A percentile compares a stretch with the other conserved stretches of the same genome.
phyloP scores from a whole-genome alignment of 1,284 basidiomycete species.

The Fomitopsis palustris region DNA sequence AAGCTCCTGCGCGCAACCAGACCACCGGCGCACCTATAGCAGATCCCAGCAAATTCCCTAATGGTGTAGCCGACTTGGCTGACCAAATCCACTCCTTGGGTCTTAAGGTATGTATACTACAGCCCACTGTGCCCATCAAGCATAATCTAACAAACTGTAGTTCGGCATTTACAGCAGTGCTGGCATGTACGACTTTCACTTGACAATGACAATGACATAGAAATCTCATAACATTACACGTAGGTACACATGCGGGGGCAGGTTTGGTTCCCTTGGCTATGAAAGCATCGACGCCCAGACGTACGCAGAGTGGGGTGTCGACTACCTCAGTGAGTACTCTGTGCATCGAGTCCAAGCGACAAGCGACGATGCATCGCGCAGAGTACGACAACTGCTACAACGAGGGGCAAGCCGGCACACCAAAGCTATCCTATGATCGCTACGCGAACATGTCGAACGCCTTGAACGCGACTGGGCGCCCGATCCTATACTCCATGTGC shows the following conservation, averaged over 20 bases:
- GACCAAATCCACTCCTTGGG: slow-evolving; percentile 40
- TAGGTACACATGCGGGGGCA: slow-evolving; percentile 39
- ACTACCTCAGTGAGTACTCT: slow-evolving; percentile 35
- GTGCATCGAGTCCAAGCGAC: not conserved
- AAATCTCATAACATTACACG: not conserved
- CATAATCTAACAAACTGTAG: slow-evolving; percentile 13
- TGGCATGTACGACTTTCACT: slow-evolving; percentile 28
- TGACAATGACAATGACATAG: not conserved
- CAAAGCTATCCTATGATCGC: slow-evolving; percentile 37
- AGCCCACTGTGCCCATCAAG: not conserved
- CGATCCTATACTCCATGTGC: slow-evolving; percentile 46
- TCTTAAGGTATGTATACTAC: slow-evolving; percentile 32
- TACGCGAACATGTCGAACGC: slow-evolving; percentile 45
- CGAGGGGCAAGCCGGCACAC: slow-evolving; percentile 39
- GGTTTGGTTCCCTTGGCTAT: slow-evolving; percentile 42
- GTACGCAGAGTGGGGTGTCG: slow-evolving; percentile 42
- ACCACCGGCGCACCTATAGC: slow-evolving; percentile 28
- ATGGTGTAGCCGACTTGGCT: slow-evolving; percentile 39
- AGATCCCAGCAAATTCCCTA: slow-evolving; percentile 40
- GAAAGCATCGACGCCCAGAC: slow-evolving; percentile 46
- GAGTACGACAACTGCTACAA: slow-evolving; percentile 49
- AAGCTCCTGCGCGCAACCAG: slow-evolving; percentile 28
- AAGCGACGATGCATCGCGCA: slow-evolving; percentile 10
- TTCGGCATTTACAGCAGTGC: slow-evolving; percentile 47
- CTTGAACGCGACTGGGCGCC: slow-evolving; percentile 43